Evolutionary conservation across 2,329 filamentous ascomycete genomes (phyloP).

Genomic region (Xylaria polymorpha): DNA sequence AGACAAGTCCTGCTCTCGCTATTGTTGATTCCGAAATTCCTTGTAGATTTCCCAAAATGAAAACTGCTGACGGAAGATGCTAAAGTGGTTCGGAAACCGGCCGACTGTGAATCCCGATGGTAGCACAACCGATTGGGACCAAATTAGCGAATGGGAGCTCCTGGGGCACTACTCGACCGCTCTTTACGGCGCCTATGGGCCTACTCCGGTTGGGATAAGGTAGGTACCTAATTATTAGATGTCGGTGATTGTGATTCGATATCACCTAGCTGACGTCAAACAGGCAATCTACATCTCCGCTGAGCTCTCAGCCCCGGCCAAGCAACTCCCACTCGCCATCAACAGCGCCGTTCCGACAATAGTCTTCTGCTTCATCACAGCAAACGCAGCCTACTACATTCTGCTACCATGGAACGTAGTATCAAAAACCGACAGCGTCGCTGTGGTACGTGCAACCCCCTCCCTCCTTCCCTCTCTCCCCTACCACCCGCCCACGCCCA

Average conservation of each 20-base stretch:
- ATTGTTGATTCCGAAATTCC: too few relatives aligned
- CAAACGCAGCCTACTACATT: slow-evolving; percentile 72
- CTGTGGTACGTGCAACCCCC: slow-evolving; percentile 61
- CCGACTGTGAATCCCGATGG: slow-evolving; percentile 63
- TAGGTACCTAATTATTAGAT: too few relatives aligned
- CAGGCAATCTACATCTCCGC: slow-evolving; percentile 67
- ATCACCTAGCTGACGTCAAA: background rate
- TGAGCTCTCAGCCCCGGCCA: slow-evolving; percentile 62
- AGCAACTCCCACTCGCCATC: slow-evolving; percentile 69
- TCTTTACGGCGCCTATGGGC: slow-evolving; percentile 73
- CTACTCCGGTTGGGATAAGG: slow-evolving; percentile 75
- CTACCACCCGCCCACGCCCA: too few relatives aligned
- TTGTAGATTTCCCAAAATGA: too few relatives aligned
- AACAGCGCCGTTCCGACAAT: slow-evolving; percentile 71
- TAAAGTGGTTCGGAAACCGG: slow-evolving; percentile 65
- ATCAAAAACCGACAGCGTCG: slow-evolving; percentile 69
- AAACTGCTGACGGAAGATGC: background rate
- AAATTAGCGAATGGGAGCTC: slow-evolving; percentile 65
- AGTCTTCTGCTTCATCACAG: slow-evolving; percentile 67
- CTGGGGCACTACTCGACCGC: slow-evolving; percentile 70
- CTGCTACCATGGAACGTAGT: slow-evolving; percentile 69
- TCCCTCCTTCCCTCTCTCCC: too few relatives aligned
- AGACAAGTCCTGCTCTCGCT: too few relatives aligned
- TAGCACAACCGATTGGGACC: slow-evolving; percentile 60
- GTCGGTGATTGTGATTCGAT: too few relatives aligned